Evolutionary conservation across 2,329 filamentous ascomycete genomes (phyloP), one percentile per base, ranked within the genome.

Genomic region (Harringtonia lauricola): DNA sequence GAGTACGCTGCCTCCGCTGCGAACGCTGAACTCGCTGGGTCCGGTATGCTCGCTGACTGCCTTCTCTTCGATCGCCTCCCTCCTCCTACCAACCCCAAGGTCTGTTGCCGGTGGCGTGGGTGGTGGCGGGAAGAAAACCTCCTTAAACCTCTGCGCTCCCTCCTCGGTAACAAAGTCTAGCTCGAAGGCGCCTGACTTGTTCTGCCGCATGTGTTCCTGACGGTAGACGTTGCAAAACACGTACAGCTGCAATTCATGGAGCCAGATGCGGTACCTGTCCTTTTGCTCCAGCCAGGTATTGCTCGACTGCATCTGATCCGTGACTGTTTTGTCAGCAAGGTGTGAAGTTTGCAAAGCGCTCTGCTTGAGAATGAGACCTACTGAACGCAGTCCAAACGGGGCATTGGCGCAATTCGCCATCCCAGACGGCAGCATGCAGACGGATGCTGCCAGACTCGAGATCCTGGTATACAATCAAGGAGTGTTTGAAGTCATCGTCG

Each of bases 301-400:
- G 1, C 61, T 54, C 3, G 69, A 71, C 29, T 59, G 56, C 12
- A 64, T 65, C 47, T 75, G 68, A 40, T 71, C 63, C 1, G 74
- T 76, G 21, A 79, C 74, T 78, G 41, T 4, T 14, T 18, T 22
- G 38, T 31, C 6, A 31, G 14, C 6, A 12, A 24, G 8, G 26
- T 3, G 17, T 24, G 22, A 14, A 36, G 14, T 26, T 26, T 10
- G 7, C 10, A 10, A 7, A 10, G 24, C 24, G 24, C 7, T 10
- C 24, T 26, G 6, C 10, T 26, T 26, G 33, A 42, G 46, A 35
- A 19, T 14, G 22, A 12, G 9, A 52, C 68, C 22, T 61, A 79
- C 76, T 61, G 52, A 81, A 81, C 3, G 76, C 76, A 3, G 76
- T 81, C 77, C 77, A 81, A 9, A 81, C 66, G 1, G 76, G 77